These are phyloP conservation scores for Morella rubra DNA, from an alignment of 306 rosid species.

Conservation along the genomic window DNA sequence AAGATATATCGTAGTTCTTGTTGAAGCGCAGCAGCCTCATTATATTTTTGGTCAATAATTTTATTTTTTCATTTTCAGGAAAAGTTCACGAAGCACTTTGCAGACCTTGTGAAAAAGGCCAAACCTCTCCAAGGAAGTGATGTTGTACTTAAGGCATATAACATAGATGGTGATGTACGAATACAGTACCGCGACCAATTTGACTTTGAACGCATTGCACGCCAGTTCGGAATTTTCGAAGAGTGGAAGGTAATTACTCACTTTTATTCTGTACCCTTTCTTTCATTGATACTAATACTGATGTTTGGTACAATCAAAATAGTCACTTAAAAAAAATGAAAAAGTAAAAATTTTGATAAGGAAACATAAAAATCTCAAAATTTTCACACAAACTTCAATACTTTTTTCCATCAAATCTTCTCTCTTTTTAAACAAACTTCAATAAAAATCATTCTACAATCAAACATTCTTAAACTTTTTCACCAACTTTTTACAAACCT, in stretches of 20 bases:
- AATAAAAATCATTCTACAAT: no score
- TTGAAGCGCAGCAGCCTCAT: constrained; percentile 16
- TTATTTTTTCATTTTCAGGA: constrained; percentile 51
- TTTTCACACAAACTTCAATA: no score
- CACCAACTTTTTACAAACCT: no score
- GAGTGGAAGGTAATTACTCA: constrained; percentile 85
- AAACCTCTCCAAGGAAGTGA: constrained; percentile 66
- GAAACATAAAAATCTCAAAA: no score
- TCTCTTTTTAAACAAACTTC: no score
- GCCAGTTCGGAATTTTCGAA: constrained; percentile 82
- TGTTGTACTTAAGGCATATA: constrained; percentile 67
- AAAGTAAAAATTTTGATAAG: no score
- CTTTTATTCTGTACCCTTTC: constrained; percentile 17
- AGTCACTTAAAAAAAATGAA: no score
- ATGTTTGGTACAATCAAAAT: no score
- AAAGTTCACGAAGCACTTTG: constrained; percentile 58
- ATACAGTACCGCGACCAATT: constrained; percentile 60
- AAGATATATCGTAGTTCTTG: constrained; percentile 23
- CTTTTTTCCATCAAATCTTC: no score
- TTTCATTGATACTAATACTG: constrained; percentile 6
- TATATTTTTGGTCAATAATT: constrained; percentile 15
- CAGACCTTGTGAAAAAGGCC: constrained; percentile 60
- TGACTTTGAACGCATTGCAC: constrained; percentile 70
- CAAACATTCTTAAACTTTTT: no score
- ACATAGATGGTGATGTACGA: constrained; percentile 71